Evolutionary conservation across 805 yeast species (phyloP).

Genomic region (Candida broadrunensis): DNA sequence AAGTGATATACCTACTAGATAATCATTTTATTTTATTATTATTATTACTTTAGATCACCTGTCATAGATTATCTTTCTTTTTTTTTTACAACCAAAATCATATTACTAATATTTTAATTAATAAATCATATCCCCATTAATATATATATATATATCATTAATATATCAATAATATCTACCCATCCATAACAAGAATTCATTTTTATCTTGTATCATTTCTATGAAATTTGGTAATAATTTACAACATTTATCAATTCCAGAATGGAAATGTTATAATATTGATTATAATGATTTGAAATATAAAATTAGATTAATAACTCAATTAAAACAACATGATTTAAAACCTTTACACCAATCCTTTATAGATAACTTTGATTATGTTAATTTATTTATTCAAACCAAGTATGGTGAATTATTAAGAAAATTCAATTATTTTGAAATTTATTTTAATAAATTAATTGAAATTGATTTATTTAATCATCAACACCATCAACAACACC

Average conservation of each 20-base stretch:
- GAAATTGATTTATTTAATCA: too few species aligned
- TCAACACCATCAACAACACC: too few species aligned
- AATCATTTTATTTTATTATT: too few species aligned
- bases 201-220: too few species aligned
- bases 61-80: too few species aligned
- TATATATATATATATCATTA: too few species aligned
- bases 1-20: too few species aligned
- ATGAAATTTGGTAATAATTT: conserved; percentile 91
- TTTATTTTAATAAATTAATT: conserved; percentile 9
- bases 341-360: conserved; percentile 36
- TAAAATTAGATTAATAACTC: conserved; percentile 59
- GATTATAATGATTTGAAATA: conserved; percentile 77
- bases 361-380: conserved; percentile 56
- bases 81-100: too few species aligned
- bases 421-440: conserved; percentile 37
- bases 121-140: too few species aligned
- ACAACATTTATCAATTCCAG: conserved; percentile 72
- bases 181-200: background rate
- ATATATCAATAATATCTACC: too few species aligned
- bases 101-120: too few species aligned
- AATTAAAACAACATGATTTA: conserved; percentile 18
- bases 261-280: conserved; percentile 82
- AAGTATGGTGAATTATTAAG: conserved; percentile 63
- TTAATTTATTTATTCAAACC: conserved; percentile 60
- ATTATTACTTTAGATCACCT: too few species aligned